Percentiles rank a stretch among this genome's conserved stretches.
These are phyloP conservation scores for Epicoccum sorghinum DNA, from an alignment of 2,329 filamentous ascomycete species.

Conservation along the genomic window DNA sequence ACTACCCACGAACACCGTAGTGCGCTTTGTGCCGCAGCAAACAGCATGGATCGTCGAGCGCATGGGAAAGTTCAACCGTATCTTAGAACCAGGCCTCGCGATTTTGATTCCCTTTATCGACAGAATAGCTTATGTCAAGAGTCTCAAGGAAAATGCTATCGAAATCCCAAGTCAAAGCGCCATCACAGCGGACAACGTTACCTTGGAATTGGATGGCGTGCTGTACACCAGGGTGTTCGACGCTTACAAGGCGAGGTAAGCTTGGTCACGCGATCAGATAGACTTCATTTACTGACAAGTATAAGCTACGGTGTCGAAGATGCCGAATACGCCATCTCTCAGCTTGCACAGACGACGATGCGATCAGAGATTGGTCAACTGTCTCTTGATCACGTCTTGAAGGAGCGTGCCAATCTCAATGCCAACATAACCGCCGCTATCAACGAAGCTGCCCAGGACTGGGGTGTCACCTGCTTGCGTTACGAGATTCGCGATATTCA, in stretches of 20 bases:
- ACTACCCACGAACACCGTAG: constrained; percentile 89
- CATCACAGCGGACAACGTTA: constrained; percentile 98
- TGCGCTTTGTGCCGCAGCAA: constrained; percentile 98
- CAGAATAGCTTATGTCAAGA: constrained; percentile 97
- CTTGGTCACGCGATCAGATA: background rate
- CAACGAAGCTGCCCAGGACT: constrained; percentile 95
- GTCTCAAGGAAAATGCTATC: constrained; percentile 91
- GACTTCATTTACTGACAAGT: constrained; percentile 16
- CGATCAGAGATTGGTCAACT: constrained; percentile 97
- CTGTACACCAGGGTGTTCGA: constrained; percentile 96
- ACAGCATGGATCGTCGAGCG: constrained; percentile 99
- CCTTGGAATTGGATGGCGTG: constrained; percentile 92
- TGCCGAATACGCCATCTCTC: constrained; percentile 97
- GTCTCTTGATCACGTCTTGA: constrained; percentile 94
- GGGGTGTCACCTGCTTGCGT: constrained; percentile 93
- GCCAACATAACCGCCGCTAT: constrained; percentile 98
- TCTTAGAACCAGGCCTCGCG: constrained; percentile 88
- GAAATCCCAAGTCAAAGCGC: constrained; percentile 98
- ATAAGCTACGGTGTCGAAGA: constrained; percentile 94
- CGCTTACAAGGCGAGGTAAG: constrained; percentile 93
- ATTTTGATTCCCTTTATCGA: constrained; percentile 90
- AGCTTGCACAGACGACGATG: constrained; percentile 98
- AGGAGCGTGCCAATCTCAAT: constrained; percentile 95
- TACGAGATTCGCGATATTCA: constrained; percentile 99
- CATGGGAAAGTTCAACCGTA: constrained; percentile 96